Base-by-base conservation (phyloP, 768 basidiomycete species). In the Collybia nuda region DNA sequence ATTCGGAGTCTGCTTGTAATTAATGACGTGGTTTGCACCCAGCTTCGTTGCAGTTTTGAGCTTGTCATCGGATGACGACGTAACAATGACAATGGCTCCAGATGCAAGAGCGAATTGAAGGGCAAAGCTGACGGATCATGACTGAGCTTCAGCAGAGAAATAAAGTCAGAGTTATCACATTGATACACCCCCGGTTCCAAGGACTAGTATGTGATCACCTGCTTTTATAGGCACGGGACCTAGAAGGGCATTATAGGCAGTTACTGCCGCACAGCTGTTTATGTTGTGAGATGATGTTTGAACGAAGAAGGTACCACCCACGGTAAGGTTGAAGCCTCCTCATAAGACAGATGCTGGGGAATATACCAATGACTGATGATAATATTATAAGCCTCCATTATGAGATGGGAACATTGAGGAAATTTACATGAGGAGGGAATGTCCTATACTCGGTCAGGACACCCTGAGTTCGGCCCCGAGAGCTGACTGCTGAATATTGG, bases 1-100 rank as follows among this genome's bases (percentile, higher is more conserved):
- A 37, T 83, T 62, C 2, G 79, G 76, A 1, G 67, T 71, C 53
- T 65, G 77, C 49, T 72, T 79, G 62, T 87, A 88, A 68, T 87
- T 85, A 67, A 88, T 82, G 17, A 78, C 56, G 47, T 82, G 68
- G 14, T 75, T 71, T 12, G 72, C 76, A 18, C 85, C 83, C 17
- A 84, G 74, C 39, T 72, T 73, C 40, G 69, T 64, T 8, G 75
- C 83, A 22, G 76, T 54, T 51, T 77, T 70, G 12, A 86, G 70
- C 57, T 88, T 89, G 40, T 76, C 73, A 56, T 86, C 82, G 0
- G 82, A 82, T 0, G 84, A 86, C 0, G 85, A 86, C 0, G 85
- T 88, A 22, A 75, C 74, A 55, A 89, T 85, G 52, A 86, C 84
- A 1, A 66, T 77, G 1, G 84, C 85, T 26, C 85, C 85, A 7